Conservation (phyloP, 495 filamentous ascomycete genomes). For the Saxispiralis lemnorum region DNA sequence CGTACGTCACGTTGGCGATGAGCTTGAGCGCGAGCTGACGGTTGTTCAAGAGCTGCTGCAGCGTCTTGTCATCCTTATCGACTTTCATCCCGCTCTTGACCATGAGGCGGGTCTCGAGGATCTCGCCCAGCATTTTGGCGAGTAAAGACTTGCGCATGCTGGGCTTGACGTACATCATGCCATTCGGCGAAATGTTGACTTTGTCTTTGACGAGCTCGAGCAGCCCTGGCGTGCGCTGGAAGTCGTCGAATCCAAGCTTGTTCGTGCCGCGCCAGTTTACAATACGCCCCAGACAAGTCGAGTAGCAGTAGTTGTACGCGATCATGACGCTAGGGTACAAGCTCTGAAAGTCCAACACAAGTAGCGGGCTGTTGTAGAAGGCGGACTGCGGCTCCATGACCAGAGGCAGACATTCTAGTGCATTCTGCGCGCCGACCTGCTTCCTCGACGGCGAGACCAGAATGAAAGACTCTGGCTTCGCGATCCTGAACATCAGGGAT, state of each 20-base stretch:
- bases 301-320: constrained; percentile 98
- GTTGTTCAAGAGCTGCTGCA: constrained; percentile 84
- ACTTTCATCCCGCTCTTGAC: constrained; percentile 93
- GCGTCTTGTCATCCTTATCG: constrained; percentile 71
- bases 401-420: constrained; percentile 80
- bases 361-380: constrained; percentile 75
- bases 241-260: constrained; percentile 89
- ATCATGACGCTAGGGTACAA: constrained; percentile 97
- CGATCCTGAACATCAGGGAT: constrained; percentile 95
- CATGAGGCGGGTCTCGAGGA: constrained; percentile 93
- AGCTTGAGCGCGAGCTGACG: constrained; percentile 90
- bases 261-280: constrained; percentile 71
- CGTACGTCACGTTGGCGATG: constrained; percentile 94
- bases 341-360: constrained; percentile 92
- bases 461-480: constrained; percentile 88
- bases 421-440: constrained; percentile 88
- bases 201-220: constrained; percentile 66
- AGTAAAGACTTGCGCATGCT: constrained; percentile 75
- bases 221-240: constrained; percentile 53
- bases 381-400: constrained; percentile 96
- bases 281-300: constrained; percentile 79
- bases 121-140: constrained; percentile 91
- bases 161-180: constrained; percentile 83
- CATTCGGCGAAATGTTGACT: constrained; percentile 89
- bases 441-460: constrained; percentile 75